These are phyloP conservation scores for Lathyrus oleraceus DNA, from an alignment of 306 rosid species.

Conservation along the genomic window DNA sequence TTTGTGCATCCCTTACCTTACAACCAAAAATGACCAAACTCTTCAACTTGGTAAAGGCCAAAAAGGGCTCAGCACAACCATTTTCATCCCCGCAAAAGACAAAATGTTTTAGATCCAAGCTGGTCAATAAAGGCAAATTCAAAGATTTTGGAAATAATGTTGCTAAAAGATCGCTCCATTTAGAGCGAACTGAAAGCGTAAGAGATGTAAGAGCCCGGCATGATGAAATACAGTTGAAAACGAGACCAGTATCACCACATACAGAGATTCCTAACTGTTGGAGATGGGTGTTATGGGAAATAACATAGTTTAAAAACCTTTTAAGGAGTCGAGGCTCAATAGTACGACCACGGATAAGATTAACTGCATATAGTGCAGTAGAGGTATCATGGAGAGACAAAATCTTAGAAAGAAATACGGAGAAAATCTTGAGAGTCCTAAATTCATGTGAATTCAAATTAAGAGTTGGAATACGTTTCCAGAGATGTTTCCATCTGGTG, in stretches of 20 bases:
- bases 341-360: neutral
- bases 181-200: neutral
- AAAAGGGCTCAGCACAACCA: conserved; percentile 3
- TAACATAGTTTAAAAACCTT: neutral
- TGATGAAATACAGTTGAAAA: neutral
- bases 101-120: conserved; percentile 8
- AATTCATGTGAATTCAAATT: neutral
- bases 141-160: conserved; percentile 10
- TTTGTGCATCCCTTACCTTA: neutral
- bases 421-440: neutral
- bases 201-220: neutral
- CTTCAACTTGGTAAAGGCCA: neutral
- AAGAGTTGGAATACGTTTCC: conserved; percentile 6
- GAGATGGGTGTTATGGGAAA: neutral
- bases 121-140: neutral
- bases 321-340: neutral
- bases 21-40: neutral
- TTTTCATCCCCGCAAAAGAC: neutral
- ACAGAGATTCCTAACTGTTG: neutral
- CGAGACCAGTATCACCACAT: neutral
- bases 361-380: neutral
- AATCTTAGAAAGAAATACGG: neutral
- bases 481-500: conserved; percentile 22
- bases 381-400: neutral
- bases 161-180: neutral